Evolutionary conservation across 371 early-diverging fungal species (phyloP).

Genomic region (Fennellomyces sp.): DNA sequence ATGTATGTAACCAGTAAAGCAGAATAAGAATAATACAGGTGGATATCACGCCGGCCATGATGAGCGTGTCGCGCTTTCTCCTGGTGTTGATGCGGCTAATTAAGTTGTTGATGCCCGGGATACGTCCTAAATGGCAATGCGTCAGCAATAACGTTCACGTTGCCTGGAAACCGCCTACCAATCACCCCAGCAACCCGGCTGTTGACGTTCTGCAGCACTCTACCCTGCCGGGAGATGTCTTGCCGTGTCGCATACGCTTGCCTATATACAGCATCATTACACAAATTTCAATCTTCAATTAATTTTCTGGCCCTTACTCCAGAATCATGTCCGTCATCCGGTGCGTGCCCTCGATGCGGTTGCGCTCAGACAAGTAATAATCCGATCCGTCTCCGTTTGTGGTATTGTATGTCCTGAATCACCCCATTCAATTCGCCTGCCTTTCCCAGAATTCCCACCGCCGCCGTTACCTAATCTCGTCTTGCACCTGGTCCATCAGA

Average conservation of each 20-base stretch:
- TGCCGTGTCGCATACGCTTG: constrained; percentile 68
- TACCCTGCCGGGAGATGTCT: constrained; percentile 58
- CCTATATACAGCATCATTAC: constrained; percentile 37
- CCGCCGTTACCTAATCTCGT: constrained; percentile 51
- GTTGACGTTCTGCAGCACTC: constrained; percentile 49
- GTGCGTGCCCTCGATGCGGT: constrained; percentile 62
- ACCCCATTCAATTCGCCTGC: not conserved
- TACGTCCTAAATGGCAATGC: constrained; percentile 32
- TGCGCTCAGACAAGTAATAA: constrained; percentile 63
- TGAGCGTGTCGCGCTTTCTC: constrained; percentile 63
- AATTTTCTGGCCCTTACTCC: constrained; percentile 56
- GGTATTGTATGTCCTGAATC: constrained; percentile 44
- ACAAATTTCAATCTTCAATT: not conserved
- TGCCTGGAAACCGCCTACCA: constrained; percentile 34
- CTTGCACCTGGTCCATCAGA: constrained; percentile 60
- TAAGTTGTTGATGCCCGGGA: constrained; percentile 68
- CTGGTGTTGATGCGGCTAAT: constrained; percentile 65
- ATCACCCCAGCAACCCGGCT: constrained; percentile 52
- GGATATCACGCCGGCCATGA: constrained; percentile 67
- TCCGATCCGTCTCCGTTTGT: constrained; percentile 45
- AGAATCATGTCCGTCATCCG: constrained; percentile 69
- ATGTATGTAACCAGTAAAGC: constrained; percentile 47
- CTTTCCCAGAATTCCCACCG: not conserved
- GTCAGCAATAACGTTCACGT: not conserved
- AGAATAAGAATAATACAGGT: constrained; percentile 61